phyloP scores from a whole-genome alignment of 345 rosid species.

The Litchi chinensis region DNA sequence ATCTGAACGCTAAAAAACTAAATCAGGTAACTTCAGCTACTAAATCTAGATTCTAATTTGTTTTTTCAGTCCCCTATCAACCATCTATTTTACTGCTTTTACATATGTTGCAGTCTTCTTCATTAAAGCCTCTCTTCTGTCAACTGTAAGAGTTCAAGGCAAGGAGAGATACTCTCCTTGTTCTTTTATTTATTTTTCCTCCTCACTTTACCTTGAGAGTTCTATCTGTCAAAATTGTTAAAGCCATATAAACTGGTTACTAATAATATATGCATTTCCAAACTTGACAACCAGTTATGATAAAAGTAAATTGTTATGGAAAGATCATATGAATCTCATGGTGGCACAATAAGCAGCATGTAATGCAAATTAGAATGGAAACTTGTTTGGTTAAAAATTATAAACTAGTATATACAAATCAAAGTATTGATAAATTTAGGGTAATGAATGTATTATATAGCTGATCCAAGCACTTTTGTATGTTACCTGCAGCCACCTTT shows the following conservation, averaged over 20 bases:
- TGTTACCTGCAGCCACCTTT: slow-evolving; percentile 34
- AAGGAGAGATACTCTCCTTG: not conserved
- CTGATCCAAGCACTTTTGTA: slow-evolving; percentile 6
- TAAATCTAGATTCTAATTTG: not conserved
- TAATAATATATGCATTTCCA: not conserved
- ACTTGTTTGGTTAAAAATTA: not conserved
- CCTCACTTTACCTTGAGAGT: not conserved
- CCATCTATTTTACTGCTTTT: not conserved
- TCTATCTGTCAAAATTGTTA: not conserved
- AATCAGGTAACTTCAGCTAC: slow-evolving; percentile 41
- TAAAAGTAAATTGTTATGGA: not conserved
- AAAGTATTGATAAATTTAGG: not conserved
- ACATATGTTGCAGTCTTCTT: not conserved
- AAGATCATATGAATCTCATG: slow-evolving; percentile 3
- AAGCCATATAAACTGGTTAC: not conserved
- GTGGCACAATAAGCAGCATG: slow-evolving; percentile 5
- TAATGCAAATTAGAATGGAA: not conserved
- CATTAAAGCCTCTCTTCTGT: not conserved
- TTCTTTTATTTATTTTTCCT: not conserved
- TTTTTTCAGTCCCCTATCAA: not conserved
- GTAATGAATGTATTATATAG: not conserved
- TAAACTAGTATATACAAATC: not conserved
- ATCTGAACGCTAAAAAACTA: slow-evolving; percentile 37
- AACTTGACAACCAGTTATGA: not conserved
- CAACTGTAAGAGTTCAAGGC: not conserved